These are phyloP conservation scores for Pseudocercospora cruenta DNA, from an alignment of 2,329 filamentous ascomycete species.

Conservation along the genomic window DNA sequence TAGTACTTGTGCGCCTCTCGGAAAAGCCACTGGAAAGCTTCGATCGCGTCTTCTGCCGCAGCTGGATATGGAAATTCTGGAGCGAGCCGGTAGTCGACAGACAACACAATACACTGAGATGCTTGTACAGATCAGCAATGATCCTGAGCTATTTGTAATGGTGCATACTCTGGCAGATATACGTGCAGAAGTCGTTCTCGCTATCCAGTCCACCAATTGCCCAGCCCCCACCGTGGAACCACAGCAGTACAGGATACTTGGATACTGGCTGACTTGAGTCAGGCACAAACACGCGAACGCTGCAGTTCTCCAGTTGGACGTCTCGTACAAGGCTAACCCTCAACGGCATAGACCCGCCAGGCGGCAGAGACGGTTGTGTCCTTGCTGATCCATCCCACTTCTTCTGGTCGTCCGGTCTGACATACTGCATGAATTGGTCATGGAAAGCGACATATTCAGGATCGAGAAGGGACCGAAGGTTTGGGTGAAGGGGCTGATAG, in stretches of 20 bases:
- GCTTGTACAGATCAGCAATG: slow-evolving; percentile 8
- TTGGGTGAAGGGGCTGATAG: slow-evolving; percentile 24
- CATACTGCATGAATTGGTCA: slow-evolving; percentile 24
- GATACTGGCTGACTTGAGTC: slow-evolving; percentile 15
- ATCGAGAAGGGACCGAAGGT: slow-evolving; percentile 22
- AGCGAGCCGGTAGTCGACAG: slow-evolving; percentile 45
- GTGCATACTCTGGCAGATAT: slow-evolving; percentile 27
- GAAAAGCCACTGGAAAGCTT: slow-evolving; percentile 47
- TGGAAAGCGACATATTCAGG: slow-evolving; percentile 29
- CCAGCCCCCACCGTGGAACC: slow-evolving; percentile 23
- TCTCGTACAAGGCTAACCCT: slow-evolving; percentile 21
- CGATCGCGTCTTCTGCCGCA: slow-evolving; percentile 49
- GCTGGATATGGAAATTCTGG: slow-evolving; percentile 52
- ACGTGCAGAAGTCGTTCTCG: slow-evolving; percentile 29
- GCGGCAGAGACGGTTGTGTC: slow-evolving; percentile 15
- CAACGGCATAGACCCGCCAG: slow-evolving; percentile 18
- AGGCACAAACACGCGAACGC: slow-evolving; percentile 26
- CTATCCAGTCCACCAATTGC: slow-evolving; percentile 24
- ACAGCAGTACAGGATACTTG: slow-evolving; percentile 15
- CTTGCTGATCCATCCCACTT: slow-evolving; percentile 23
- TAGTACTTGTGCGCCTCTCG: slow-evolving; percentile 22
- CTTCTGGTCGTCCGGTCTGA: slow-evolving; percentile 24
- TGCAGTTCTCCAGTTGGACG: slow-evolving; percentile 21
- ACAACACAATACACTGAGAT: slow-evolving; percentile 25
- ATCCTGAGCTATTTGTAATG: neutral